Evolutionary conservation across 2,329 filamentous ascomycete species (phyloP), one percentile per base, ranked within the genome.

Genomic region (Chaetomiaceae sp.): DNA sequence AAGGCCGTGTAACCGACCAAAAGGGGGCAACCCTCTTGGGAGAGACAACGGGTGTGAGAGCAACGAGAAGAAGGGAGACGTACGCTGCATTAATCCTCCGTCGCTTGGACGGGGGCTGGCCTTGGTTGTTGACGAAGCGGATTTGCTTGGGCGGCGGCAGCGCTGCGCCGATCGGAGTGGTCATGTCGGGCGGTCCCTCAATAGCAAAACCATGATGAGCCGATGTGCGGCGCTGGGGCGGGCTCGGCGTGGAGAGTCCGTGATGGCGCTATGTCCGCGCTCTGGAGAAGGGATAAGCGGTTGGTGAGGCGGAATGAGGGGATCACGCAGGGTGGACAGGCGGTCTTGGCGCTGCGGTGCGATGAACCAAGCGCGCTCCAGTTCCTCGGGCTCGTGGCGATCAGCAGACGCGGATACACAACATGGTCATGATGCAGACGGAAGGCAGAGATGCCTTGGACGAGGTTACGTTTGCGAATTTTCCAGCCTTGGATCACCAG

Each of bases 121-220:
- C 86, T 67, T 89, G 84, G 59, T 83, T 88, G 54, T 88, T 86
- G 57, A 91, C 86, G 64, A 90, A 91, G 57, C 86, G 83, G 56
- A 88, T 86, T 62, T 77, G 75, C 64, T 77, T 80, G 47, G 69
- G 74, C 37, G 69, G 64, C 48, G 72, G 68, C 51, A 68, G 60
- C 57, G 61, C 56, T 56, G 60, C 60, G 57, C 71, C 71, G 57
- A 68, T 63, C 57, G 70, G 61, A 47, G 69, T 68, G 54, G 70
- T 66, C 73, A 76, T 76, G 52, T 60, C 66, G 52, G 44, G 45
- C 52, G 39, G 38, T 50, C 52, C 46, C 54, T 47, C 22, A 24
- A 59, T 55, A 56, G 42, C 51, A 57, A 50, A 45, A 62, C 58
- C 65, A 70, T 68, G 62, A 57, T 66, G 62, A 55, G 47, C 42